These are phyloP conservation scores for Scheffersomyces segobiensis DNA, from an alignment of 1,139 yeast species.

Conservation along the genomic window DNA sequence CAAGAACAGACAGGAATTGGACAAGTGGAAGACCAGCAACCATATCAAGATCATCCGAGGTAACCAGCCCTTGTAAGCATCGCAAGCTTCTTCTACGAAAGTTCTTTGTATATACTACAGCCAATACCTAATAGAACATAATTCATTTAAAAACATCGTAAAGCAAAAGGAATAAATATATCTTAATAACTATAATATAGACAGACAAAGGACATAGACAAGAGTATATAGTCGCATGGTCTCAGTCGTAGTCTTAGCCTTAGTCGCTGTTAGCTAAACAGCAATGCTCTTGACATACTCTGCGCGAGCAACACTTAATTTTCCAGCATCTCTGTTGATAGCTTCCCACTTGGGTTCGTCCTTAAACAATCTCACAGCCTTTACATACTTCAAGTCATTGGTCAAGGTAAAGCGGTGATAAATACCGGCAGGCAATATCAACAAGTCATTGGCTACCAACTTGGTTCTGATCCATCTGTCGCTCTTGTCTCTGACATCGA, in stretches of 20 bases:
- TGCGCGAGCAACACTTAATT: constrained; percentile 30
- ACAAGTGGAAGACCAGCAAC: constrained; percentile 65
- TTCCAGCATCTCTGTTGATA: constrained; percentile 54
- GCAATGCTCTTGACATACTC: constrained; percentile 32
- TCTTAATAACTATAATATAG: background rate
- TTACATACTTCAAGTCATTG: constrained; percentile 54
- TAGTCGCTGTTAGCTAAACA: constrained; percentile 12
- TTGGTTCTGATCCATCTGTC: constrained; percentile 82
- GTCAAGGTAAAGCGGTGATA: constrained; percentile 89
- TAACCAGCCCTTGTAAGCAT: background rate
- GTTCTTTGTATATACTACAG: background rate
- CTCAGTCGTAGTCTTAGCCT: background rate
- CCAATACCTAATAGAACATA: background rate
- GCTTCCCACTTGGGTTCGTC: constrained; percentile 98
- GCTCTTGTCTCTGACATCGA: constrained; percentile 73
- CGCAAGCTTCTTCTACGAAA: background rate
- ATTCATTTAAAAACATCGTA: background rate
- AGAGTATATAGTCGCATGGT: background rate
- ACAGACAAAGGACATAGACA: background rate
- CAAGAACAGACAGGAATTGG: constrained; percentile 55
- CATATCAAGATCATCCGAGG: constrained; percentile 61
- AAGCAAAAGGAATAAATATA: constrained; percentile 1
- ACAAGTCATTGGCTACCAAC: constrained; percentile 63
- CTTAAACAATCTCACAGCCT: constrained; percentile 81
- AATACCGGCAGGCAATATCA: constrained; percentile 85